Base-by-base conservation (phyloP, 176 grass and related monocot genomes). In the Carex myosuroides region DNA sequence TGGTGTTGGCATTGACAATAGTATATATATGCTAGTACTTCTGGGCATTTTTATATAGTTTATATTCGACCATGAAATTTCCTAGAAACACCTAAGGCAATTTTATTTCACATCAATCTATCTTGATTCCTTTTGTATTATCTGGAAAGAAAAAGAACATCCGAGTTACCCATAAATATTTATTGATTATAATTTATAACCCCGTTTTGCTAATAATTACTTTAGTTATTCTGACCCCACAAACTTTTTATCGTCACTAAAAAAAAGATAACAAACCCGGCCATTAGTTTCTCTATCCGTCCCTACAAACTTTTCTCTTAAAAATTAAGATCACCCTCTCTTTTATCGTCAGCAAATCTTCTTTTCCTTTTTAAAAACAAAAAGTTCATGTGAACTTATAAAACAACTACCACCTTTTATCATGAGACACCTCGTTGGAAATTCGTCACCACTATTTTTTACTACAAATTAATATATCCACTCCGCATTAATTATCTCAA, bases 381-480 rank as follows among this genome's bases (percentile, higher is more conserved):
- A 83, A 83, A 68, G 81, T 17, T 17, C 6, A 83, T 83, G 81
- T 83, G 81, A 83, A 83, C 81, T 55, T n/a, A 13, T 32, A 24
- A n/a, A 55, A 83, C 80, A 83, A 66, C 42, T 21, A n/a, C 20
- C 9, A 55, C 60, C 42, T 63, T 66, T 30, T 82, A 46, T 60
- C 11, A 80, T 42, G 26, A 58, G 77, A 80, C 24, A 68, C 61
- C 39, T 82, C 61, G 20, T 82, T 65, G 60, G 55, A 82, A 82
- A 82, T 64, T 82, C 61, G 0, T 66, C 21, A 26, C 72, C 72
- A 17, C 21, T 18, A 18, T 46, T 71, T 67, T 67, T 44, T 42
- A 44, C 32, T 44, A 46, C 17, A 44, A 29, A 29, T 29, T 26
- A 17, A 5, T 39, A 17, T 70, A 70, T 70, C 67, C 37, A 44